Evolutionary conservation across 2,329 filamentous ascomycete genomes (phyloP), one percentile per base, ranked within the genome.

Genomic region (Aureobasidium sp.): DNA sequence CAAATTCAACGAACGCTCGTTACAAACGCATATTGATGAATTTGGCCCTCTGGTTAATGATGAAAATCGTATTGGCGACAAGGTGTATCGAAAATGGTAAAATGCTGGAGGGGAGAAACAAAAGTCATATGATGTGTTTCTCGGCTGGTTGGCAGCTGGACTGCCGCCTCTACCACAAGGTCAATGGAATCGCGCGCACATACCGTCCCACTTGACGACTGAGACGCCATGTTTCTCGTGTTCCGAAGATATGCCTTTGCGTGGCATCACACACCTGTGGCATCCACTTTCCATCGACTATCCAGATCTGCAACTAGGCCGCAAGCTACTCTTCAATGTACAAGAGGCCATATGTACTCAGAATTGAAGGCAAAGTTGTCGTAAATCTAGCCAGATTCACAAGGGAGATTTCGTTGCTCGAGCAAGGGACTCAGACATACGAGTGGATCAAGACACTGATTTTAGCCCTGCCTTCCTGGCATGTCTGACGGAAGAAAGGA

Each of bases 121-220:
- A 21, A 21, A 21, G 21, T 21, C 21, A 21, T 21, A 21, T 21
- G 21, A 67, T 74, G 59, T 69, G 68, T 21, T 75, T 72, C 54
- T 70, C 64, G 9, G 73, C 73, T 59, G 64, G 10, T 65, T 77
- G 30, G 63, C 74, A 37, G 44, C 70, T 5, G 61, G 68, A 11
- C 69, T 79, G 10, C 75, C 76, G 3, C 66, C 68, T 5, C 72
- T 78, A 16, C 75, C 74, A 1, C 51, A 67, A 1, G 74, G 75
- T 11, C 71, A 75, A 63, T 79, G 76, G 76, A 78, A 77, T 61
- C 65, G 67, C 50, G 76, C 70, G 50, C 70, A 70, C 37, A 67
- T 79, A 45, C 66, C 68, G 29, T 65, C 66, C 41, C 63, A 73
- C 30, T 45, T 61, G 13, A 50, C 62, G 7, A 68, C 63, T 2